Evolutionary conservation across 169 alveolate genomes (phyloP), one percentile per base, ranked within the genome.

Genomic region (Cryptosporidium ryanae): DNA sequence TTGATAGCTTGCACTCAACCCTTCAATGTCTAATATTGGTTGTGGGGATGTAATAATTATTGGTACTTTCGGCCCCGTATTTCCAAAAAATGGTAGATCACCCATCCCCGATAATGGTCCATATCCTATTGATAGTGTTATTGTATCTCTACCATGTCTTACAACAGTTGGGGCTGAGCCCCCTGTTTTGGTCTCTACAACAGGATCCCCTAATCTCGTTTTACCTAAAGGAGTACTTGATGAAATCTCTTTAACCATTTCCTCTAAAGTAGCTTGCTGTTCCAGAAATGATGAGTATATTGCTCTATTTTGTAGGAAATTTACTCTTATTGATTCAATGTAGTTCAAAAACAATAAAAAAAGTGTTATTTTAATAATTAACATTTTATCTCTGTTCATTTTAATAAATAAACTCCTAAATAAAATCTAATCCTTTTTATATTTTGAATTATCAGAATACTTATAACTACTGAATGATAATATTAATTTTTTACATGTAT

Each of bases 41-140:
- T 76, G 87, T 23, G 87, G 87, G 25, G 87, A 57, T 17, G 87
- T 76, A n/a, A 76, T 76, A 34, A 76, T 76, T 32, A 76, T 76
- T 3, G 87, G 87, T 31, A 76, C 87, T 59, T 76, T 76, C 38
- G 87, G 87, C 1, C 87, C 87, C 34, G 87, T 76, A 76, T 76
- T 76, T 44, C 87, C 87, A 59, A 76, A 76, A 59, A 76, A 76
- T 32, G 87, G 87, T 7, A 76, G 38, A 7, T 76, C 87, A 6
- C 87, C 87, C 49, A 61, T 54, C 17, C 71, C 64, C 13, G 87
- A 55, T 13, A 76, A 25, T 25, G 87, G 87, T 2, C 87, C 87
- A 61, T 76, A 76, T n/a, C 87, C 87, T 17, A 76, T 76, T 21
- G 87, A 43, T 21, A 76, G 23, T 23, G 87, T 59, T 1, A 76